A percentile compares a stretch with the other conserved stretches of the same genome.
Conservation (phyloP, 495 filamentous ascomycete species). For the Penicillium lagena region DNA sequence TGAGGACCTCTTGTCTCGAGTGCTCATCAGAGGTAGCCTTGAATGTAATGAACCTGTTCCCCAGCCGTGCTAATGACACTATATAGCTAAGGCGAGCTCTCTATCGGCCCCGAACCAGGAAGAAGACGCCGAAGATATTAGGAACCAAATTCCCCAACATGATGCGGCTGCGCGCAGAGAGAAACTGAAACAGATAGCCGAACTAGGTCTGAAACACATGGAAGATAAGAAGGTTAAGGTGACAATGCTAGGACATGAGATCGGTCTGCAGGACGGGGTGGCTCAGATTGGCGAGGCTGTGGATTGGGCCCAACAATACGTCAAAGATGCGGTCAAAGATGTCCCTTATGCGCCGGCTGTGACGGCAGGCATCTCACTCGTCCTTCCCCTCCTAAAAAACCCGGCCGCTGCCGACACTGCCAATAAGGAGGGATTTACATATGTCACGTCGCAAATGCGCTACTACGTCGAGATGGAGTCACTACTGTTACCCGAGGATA, state of each 20-base stretch:
- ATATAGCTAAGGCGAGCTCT: no score
- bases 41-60: not conserved
- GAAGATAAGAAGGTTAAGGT: not conserved
- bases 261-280: not conserved
- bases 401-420: not conserved
- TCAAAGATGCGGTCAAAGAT: slow-evolving; percentile 5
- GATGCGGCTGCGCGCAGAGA: not conserved
- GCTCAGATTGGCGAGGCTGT: not conserved
- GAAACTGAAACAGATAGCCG: not conserved
- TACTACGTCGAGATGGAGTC: slow-evolving; percentile 4
- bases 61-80: no score
- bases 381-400: slow-evolving; percentile 2
- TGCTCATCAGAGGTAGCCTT: not conserved
- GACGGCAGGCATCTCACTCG: slow-evolving; percentile 3
- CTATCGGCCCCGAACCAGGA: no score
- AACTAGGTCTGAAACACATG: slow-evolving; percentile 1
- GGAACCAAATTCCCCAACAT: slow-evolving; percentile 2
- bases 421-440: slow-evolving; percentile 1
- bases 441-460: slow-evolving; percentile 5
- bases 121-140: no score
- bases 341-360: slow-evolving; percentile 4
- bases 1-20: slow-evolving; percentile 3
- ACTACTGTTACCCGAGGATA: not conserved
- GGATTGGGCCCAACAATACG: not conserved
- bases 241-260: slow-evolving; percentile 5